phyloP scores from a whole-genome alignment of 169 alveolate species.

The Amoebophrya sp. region DNA sequence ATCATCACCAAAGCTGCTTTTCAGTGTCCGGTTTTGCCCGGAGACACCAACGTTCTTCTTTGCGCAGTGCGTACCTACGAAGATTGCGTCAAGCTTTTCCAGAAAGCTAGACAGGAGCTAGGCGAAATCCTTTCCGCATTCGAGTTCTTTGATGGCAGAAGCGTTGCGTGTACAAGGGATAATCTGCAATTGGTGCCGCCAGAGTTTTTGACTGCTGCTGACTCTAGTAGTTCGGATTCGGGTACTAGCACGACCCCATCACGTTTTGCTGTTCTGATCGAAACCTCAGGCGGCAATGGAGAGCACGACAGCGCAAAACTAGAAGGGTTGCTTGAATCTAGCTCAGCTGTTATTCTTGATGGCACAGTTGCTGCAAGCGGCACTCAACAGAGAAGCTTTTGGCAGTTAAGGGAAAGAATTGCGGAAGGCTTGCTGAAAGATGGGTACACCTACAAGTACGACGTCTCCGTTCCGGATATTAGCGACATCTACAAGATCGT shows the following conservation, averaged over 20 bases:
- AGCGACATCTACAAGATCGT: slow-evolving; percentile 34
- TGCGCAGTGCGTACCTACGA: neutral
- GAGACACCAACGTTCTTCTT: neutral
- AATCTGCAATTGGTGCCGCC: neutral
- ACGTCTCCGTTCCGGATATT: slow-evolving; percentile 48
- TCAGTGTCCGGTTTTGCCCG: slow-evolving; percentile 47
- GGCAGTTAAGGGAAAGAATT: slow-evolving; percentile 61
- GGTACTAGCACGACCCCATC: neutral
- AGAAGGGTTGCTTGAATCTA: neutral
- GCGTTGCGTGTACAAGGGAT: neutral
- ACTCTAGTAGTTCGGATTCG: neutral
- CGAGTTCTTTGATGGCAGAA: slow-evolving; percentile 51
- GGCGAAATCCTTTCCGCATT: slow-evolving; percentile 53
- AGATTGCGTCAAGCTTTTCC: slow-evolving; percentile 41
- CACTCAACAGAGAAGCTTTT: slow-evolving; percentile 45
- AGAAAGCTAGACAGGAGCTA: slow-evolving; percentile 18
- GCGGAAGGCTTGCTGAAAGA: slow-evolving; percentile 47
- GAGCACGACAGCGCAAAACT: neutral
- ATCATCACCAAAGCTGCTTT: slow-evolving; percentile 64
- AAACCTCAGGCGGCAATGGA: neutral
- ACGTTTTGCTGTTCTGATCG: neutral
- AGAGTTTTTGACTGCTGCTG: neutral
- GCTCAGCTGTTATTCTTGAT: neutral
- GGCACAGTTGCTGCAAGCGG: neutral
- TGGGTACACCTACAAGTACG: slow-evolving; percentile 53